Conservation (phyloP, 306 rosid genomes). For the Abrus pulchellus region DNA sequence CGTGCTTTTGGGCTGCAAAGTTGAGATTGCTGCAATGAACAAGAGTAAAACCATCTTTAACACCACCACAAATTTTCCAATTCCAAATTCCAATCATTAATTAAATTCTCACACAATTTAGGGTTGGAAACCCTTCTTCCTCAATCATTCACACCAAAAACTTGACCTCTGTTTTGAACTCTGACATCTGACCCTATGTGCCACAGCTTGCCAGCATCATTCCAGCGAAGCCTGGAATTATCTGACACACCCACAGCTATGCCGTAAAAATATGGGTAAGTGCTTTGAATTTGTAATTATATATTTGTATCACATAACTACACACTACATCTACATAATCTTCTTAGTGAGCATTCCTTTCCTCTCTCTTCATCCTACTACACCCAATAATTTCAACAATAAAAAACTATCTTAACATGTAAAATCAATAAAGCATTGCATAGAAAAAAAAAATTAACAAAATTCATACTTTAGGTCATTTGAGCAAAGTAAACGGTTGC, state of each 20-base stretch:
- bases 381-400: not conserved
- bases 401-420: slow-evolving; percentile 1
- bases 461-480: slow-evolving; percentile 73
- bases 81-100: not conserved
- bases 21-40: too few species aligned
- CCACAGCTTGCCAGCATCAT: too few species aligned
- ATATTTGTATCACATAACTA: not conserved
- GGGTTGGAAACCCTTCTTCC: too few species aligned
- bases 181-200: too few species aligned
- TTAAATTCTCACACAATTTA: too few species aligned
- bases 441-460: slow-evolving; percentile 28
- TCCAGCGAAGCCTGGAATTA: too few species aligned
- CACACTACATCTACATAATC: not conserved
- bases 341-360: not conserved
- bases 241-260: not conserved
- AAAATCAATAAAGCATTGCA: slow-evolving; percentile 7
- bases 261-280: not conserved
- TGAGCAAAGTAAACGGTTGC: slow-evolving; percentile 95
- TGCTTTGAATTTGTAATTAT: slow-evolving; percentile 7
- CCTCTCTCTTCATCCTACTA: not conserved
- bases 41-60: too few species aligned
- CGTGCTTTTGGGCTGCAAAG: too few species aligned
- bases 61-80: not conserved
- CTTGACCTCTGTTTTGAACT: too few species aligned
- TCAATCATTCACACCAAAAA: too few species aligned